Base-by-base conservation (phyloP, 108 stramenopile genomes). In the Parmales sp. region DNA sequence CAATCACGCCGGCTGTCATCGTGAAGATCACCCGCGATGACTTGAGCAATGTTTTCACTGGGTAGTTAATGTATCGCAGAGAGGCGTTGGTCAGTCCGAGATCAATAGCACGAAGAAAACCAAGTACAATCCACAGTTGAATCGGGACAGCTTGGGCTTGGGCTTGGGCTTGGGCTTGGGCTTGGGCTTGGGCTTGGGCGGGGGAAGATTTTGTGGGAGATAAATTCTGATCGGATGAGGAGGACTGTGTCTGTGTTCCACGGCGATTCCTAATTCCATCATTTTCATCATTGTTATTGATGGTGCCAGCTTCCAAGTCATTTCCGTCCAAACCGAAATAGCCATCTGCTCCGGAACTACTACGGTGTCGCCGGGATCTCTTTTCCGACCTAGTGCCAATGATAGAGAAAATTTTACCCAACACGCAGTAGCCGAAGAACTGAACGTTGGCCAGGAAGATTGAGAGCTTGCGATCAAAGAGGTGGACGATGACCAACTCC, bases 31-130 rank as follows among this genome's bases (percentile, higher is more conserved):
- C 82, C 7, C 92, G 69, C 5, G 80, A 78, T 18, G 70, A 73
- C 64, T 93, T 93, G 83, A 93, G 88, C 8, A 93, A 69, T 5
- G 92, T 93, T 73, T 93, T 93, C 29, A 87, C 88, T 13, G 92
- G 92, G 69, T 93, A 93, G 72, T 90, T 90, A 39, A 93, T 80
- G 65, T 90, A 93, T 71, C 88, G 86, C 92, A 93, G 90, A 0
- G 90, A 88, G 50, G 88, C 36, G 69, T 93, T 93, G 16, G 92
- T 93, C 87, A 90, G 84, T 5, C 74, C 88, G 66, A 90, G 63
- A 67, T 93, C 92, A 28, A 93, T 77, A 1, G 92, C 89, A 9
- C 92, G 79, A 18, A 93, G 71, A 3, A 34, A 3, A 60, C 31
- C 26, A 18, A 60, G 29, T 31, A 19, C 2, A 23, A 60, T 1